Conservation (phyloP, 2,329 filamentous ascomycete species). For the Boeremia exigua region DNA sequence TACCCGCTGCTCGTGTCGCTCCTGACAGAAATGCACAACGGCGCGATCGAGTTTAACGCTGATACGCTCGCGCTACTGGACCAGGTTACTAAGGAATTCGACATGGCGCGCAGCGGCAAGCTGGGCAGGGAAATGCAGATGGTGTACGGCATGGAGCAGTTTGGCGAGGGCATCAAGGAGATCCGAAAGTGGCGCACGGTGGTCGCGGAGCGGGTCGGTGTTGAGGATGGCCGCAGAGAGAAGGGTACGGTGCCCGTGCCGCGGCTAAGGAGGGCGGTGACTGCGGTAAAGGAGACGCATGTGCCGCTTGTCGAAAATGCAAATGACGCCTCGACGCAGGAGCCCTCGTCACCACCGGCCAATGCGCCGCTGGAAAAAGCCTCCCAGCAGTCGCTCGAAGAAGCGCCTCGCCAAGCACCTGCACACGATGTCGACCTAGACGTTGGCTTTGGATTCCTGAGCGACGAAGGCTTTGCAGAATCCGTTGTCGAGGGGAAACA, state of each 20-base stretch:
- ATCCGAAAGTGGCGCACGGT: conserved; percentile 45
- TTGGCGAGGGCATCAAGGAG: conserved; percentile 37
- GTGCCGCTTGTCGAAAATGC: conserved; percentile 8
- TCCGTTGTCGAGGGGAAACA: background rate
- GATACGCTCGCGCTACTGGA: conserved; percentile 53
- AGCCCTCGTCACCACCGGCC: background rate
- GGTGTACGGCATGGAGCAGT: conserved; percentile 47
- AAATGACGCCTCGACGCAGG: background rate
- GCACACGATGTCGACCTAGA: background rate
- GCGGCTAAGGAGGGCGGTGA: background rate
- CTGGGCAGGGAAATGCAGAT: conserved; percentile 36
- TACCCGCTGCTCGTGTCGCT: conserved; percentile 61
- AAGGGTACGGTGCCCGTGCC: conserved; percentile 11
- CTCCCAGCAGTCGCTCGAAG: background rate
- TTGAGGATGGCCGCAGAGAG: conserved; percentile 3
- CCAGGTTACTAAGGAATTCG: conserved; percentile 38
- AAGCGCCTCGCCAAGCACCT: background rate
- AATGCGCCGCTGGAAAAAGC: background rate
- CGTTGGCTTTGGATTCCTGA: background rate
- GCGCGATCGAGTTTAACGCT: conserved; percentile 64
- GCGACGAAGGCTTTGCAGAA: background rate
- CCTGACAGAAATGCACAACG: conserved; percentile 69
- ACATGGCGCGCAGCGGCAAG: conserved; percentile 28
- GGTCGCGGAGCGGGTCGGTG: conserved; percentile 38
- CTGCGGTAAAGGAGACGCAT: background rate